Evolutionary conservation across 805 yeast species (phyloP), one percentile per base, ranked within the genome.

Genomic region (Blastobotrys muscicola): DNA sequence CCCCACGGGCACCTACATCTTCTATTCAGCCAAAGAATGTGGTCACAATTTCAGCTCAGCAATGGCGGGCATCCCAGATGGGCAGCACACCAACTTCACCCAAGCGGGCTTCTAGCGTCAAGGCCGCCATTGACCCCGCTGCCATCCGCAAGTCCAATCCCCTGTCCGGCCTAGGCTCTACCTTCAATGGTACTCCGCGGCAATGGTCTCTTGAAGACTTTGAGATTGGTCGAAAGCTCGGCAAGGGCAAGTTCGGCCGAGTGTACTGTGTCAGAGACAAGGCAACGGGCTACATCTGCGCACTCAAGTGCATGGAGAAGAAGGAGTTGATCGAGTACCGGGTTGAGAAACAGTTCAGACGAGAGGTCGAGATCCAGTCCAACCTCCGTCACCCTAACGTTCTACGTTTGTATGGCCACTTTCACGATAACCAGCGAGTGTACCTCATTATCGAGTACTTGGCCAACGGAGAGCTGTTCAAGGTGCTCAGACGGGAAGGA

Each of bases 291-390:
- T 84, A 76, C 57, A 70, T 90, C 1, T 85, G 94, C 60, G 98
- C 98, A 1, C 65, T 90, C 54, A 90, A 92, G 59, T 92, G 82
- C 2, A 85, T 92, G 96, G 78, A 80, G 46, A 90, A 87, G 62
- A 69, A 71, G 43, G 97, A 89, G 50, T 69, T 90, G 43, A 70
- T 76, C 41, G 78, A 77, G 26, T 76, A 80, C 56, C 82, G 82
- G 46, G 81, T 86, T 11, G 94, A 86, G 56, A 79, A 76, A 54
- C 95, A 90, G 57, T 81, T 90, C 56, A 73, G 89, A 45, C 72
- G 97, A 49, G 97, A 92, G 59, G 84, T 90, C 16, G 96, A 89
- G 58, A 86, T 90, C 43, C 97, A 92, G 56, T 74, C 89, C 1
- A 73, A 78, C 45, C 64, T 92, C 29, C 50, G 61, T 33, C 97